A percentile compares a stretch with the other conserved stretches of the same genome.
phyloP scores from a whole-genome alignment of 140 eudicot species.

The Ambrosia hybrid region DNA sequence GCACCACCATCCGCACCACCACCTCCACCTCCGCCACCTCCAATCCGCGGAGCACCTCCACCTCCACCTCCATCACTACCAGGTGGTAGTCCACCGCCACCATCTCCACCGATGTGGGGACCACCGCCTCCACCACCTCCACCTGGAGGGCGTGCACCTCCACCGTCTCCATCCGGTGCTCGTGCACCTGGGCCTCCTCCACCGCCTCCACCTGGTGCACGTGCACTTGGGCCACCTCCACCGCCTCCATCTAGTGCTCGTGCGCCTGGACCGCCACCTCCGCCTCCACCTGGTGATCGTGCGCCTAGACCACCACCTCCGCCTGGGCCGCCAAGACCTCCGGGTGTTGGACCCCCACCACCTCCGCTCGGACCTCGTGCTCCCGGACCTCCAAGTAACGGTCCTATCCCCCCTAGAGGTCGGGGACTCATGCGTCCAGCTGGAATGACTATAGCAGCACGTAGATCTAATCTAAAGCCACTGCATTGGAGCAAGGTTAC shows the following conservation, averaged over 20 bases:
- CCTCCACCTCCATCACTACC: slow-evolving; percentile 57
- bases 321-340: slow-evolving; percentile 63
- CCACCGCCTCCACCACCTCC: slow-evolving; percentile 38
- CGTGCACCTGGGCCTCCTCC: slow-evolving; percentile 50
- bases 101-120: slow-evolving; percentile 11
- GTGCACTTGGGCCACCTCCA: slow-evolving; percentile 46
- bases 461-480: slow-evolving; percentile 73
- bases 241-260: slow-evolving; percentile 45
- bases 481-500: slow-evolving; percentile 95
- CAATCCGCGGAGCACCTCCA: slow-evolving; percentile 42
- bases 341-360: slow-evolving; percentile 71
- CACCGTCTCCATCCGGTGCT: slow-evolving; percentile 33
- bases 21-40: slow-evolving; percentile 32
- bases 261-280: slow-evolving; percentile 41
- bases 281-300: slow-evolving; percentile 45
- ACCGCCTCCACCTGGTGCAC: slow-evolving; percentile 36
- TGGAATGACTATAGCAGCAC: slow-evolving; percentile 42
- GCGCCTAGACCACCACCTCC: slow-evolving; percentile 76
- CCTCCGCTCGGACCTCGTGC: slow-evolving; percentile 54
- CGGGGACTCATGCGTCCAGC: slow-evolving; percentile 68
- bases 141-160: slow-evolving; percentile 22
- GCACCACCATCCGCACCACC: slow-evolving; percentile 42
- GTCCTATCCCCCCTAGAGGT: slow-evolving; percentile 50
- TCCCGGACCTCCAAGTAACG: slow-evolving; percentile 65
- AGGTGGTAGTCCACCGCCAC: slow-evolving; percentile 39